Evolutionary conservation across 768 basidiomycete species (phyloP), one percentile per base, ranked within the genome.

Genomic region (Coprinellus micaceus): DNA sequence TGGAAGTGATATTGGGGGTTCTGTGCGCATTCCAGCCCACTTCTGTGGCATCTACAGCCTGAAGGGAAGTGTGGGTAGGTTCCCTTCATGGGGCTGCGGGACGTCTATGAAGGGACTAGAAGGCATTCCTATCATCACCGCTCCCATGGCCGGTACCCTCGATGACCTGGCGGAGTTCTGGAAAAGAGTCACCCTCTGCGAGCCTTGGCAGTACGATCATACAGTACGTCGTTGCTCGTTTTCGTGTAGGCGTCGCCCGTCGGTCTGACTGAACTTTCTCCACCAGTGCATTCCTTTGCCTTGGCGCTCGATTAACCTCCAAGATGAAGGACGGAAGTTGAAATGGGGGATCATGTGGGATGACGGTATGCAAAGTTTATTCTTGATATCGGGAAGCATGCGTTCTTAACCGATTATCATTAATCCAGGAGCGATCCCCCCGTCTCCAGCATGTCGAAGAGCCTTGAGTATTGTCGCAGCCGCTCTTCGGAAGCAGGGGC

Each of bases 1-100:
- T 36, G 89, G 88, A 1, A 82, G 87, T 3, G 89, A 91, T 61
- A 71, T 90, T 26, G 89, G 82, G 2, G 90, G 89, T 10, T 86
- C 84, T 52, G 81, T 89, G 37, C 79, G 89, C 50, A 80, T 82
- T 25, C 89, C 89, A 3, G 82, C 89, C 13, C 84, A 88, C 60
- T 88, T 84, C 61, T 87, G 86, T 58, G 89, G 88, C 1, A 70
- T 86, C 1, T 89, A 82, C 74, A 76, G 82, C 43, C 74, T 88
- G 61, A 86, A 84, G 64, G 75, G 81, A 10, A 85, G 84, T 61
- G 69, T 72, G 54, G 77, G 82, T 40, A 73, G 87, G 53, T 84
- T 87, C 61, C 80, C 82, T 5, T 73, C 68, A 30, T 76, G 76
- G 60, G 84, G 85, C 1, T 77, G 72, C 46, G 62, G 56, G 19